Conservation (phyloP, 2,329 filamentous ascomycete genomes). For the Sordariomycetes sp. region DNA sequence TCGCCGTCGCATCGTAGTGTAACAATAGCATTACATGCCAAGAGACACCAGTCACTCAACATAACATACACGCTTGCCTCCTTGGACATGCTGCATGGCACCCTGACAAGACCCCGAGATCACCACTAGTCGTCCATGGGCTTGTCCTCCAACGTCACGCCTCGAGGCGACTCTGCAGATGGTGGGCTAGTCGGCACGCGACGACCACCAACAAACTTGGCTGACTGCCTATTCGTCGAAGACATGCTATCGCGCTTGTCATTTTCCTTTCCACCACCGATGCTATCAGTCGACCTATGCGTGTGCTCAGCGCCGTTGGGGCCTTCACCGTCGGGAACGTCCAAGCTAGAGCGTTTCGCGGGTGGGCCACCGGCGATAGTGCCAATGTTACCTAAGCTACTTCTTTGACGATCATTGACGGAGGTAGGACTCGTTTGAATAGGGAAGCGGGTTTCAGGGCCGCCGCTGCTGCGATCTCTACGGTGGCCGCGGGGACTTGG, state of each 20-base stretch:
- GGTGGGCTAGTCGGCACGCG: constrained; percentile 24
- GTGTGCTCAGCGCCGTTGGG: constrained; percentile 28
- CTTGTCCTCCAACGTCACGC: constrained; percentile 41
- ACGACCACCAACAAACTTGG: constrained; percentile 40
- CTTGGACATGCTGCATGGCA: too few species aligned
- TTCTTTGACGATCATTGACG: constrained; percentile 40
- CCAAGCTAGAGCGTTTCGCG: constrained; percentile 59
- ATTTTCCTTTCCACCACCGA: constrained; percentile 1
- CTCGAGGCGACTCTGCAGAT: constrained; percentile 15
- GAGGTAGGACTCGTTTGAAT: constrained; percentile 60
- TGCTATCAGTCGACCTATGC: constrained; percentile 9
- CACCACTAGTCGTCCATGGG: constrained; percentile 38
- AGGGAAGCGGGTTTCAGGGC: constrained; percentile 74
- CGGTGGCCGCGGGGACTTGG: constrained; percentile 56
- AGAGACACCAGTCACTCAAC: too few species aligned
- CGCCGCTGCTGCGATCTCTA: constrained; percentile 69
- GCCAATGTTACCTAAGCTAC: constrained; percentile 40
- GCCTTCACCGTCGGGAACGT: constrained; percentile 61
- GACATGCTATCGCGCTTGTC: constrained; percentile 44
- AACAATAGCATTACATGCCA: too few species aligned
- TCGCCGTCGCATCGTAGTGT: too few species aligned
- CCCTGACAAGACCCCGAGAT: background rate
- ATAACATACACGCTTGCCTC: too few species aligned
- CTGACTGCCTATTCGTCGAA: constrained; percentile 37
- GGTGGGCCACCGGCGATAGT: constrained; percentile 20